Evolutionary conservation across 2,329 filamentous ascomycete species (phyloP).

Genomic region (Fusarium pseudoanthophilum): DNA sequence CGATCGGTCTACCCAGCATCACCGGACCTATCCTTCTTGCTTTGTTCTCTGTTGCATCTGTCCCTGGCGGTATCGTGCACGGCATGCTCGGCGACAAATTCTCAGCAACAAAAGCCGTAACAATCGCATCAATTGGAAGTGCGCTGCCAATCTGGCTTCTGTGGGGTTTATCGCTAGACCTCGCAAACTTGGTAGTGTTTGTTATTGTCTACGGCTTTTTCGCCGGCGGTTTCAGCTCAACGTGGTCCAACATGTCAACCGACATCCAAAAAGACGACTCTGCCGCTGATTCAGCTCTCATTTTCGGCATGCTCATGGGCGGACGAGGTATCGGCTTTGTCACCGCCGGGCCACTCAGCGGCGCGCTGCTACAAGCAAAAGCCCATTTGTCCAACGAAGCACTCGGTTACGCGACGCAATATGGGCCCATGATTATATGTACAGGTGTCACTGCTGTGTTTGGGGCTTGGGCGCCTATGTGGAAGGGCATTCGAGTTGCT

Average conservation of each 20-base stretch:
- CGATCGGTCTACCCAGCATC: conserved; percentile 58
- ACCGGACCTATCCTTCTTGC: conserved; percentile 64
- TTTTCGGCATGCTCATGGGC: conserved; percentile 48
- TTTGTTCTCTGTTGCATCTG: conserved; percentile 66
- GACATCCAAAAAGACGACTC: conserved; percentile 49
- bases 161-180: conserved; percentile 66
- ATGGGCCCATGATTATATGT: conserved; percentile 49
- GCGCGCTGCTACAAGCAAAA: conserved; percentile 41
- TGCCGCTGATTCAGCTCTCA: conserved; percentile 42
- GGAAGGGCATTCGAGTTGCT: conserved; percentile 47
- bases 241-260: conserved; percentile 66
- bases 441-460: conserved; percentile 47
- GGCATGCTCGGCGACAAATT: conserved; percentile 65
- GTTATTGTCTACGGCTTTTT: conserved; percentile 72
- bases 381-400: conserved; percentile 37
- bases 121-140: conserved; percentile 66
- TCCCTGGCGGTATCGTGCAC: conserved; percentile 65
- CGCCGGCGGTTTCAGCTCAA: conserved; percentile 69
- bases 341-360: conserved; percentile 44
- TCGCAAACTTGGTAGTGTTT: conserved; percentile 66
- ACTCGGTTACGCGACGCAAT: conserved; percentile 47
- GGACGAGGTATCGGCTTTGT: conserved; percentile 46
- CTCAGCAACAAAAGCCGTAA: conserved; percentile 60
- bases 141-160: conserved; percentile 66
- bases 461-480: conserved; percentile 47